phyloP scores from a whole-genome alignment of 352 stramenopile species.

The Phytophthora cactorum region DNA sequence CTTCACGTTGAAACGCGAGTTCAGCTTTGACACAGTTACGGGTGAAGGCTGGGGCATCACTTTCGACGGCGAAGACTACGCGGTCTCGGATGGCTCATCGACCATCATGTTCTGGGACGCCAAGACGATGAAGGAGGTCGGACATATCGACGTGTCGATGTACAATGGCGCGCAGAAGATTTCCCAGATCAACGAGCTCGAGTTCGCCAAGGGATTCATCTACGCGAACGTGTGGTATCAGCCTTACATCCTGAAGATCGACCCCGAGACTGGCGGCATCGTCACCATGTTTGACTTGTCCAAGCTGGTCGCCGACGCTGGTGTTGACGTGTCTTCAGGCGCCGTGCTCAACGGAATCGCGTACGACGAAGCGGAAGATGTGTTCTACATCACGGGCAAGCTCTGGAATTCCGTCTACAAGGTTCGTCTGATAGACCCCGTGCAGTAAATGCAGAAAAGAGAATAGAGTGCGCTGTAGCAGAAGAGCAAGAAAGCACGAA shows the following conservation, averaged over 20 bases:
- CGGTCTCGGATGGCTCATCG: slow-evolving; percentile 91
- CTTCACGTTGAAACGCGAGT: slow-evolving; percentile 61
- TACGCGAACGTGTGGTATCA: slow-evolving; percentile 97
- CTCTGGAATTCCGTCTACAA: slow-evolving; percentile 93
- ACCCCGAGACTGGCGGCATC: slow-evolving; percentile 84
- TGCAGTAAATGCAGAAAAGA: slow-evolving; percentile 20
- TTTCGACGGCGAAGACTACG: slow-evolving; percentile 59
- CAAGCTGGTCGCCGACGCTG: slow-evolving; percentile 61
- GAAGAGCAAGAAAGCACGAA: slow-evolving; percentile 23
- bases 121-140: slow-evolving; percentile 71
- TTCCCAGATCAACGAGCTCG: slow-evolving; percentile 93
- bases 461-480: slow-evolving; percentile 20
- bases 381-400: slow-evolving; percentile 95
- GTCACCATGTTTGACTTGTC: slow-evolving; percentile 91
- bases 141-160: slow-evolving; percentile 73
- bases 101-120: slow-evolving; percentile 93
- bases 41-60: slow-evolving; percentile 96
- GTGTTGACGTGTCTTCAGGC: slow-evolving; percentile 51
- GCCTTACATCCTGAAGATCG: slow-evolving; percentile 92
- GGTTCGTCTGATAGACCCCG: slow-evolving; percentile 71
- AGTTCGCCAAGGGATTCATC: slow-evolving; percentile 92
- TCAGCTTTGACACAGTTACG: slow-evolving; percentile 75
- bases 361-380: slow-evolving; percentile 87
- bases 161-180: slow-evolving; percentile 48
- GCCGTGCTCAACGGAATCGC: slow-evolving; percentile 96